Evolutionary conservation across 2,329 filamentous ascomycete species (phyloP).

Genomic region (Sclerotinia spermophila): DNA sequence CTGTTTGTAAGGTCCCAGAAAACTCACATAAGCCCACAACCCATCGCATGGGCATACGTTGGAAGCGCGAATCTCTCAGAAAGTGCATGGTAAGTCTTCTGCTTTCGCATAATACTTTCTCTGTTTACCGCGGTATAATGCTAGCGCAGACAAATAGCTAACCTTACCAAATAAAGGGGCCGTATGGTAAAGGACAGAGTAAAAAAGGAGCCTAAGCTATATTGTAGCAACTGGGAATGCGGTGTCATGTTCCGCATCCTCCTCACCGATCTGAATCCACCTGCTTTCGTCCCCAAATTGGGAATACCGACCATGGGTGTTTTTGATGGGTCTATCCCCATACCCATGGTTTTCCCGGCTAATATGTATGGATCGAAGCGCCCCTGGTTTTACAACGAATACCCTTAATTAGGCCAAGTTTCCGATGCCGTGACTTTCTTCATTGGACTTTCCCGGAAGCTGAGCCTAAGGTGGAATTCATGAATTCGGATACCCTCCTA

Average conservation of each 20-base stretch:
- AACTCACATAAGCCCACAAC: conserved; percentile 15
- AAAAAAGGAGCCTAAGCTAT: conserved; percentile 69
- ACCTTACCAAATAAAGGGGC: conserved; percentile 56
- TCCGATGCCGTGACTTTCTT: conserved; percentile 13
- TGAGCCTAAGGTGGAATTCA: neutral
- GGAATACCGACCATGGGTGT: conserved; percentile 35
- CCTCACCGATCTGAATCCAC: neutral
- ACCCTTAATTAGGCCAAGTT: conserved; percentile 6
- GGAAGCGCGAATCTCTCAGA: conserved; percentile 92
- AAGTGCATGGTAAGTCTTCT: conserved; percentile 72
- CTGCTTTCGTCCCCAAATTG: conserved; percentile 7
- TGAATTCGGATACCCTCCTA: neutral
- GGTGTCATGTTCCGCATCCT: conserved; percentile 67
- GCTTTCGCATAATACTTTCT: neutral
- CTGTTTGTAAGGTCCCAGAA: conserved; percentile 46
- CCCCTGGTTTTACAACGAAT: conserved; percentile 34
- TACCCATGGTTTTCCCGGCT: conserved; percentile 62
- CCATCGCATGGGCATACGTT: conserved; percentile 72
- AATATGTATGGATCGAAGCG: conserved; percentile 35
- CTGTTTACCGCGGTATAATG: neutral
- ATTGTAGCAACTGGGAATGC: conserved; percentile 92
- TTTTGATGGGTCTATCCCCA: conserved; percentile 55
- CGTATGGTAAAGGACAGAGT: conserved; percentile 66
- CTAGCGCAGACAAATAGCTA: neutral
- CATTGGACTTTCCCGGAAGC: neutral